phyloP scores from a whole-genome alignment of 2,329 filamentous ascomycete species.

The Salinomyces thailandicus region DNA sequence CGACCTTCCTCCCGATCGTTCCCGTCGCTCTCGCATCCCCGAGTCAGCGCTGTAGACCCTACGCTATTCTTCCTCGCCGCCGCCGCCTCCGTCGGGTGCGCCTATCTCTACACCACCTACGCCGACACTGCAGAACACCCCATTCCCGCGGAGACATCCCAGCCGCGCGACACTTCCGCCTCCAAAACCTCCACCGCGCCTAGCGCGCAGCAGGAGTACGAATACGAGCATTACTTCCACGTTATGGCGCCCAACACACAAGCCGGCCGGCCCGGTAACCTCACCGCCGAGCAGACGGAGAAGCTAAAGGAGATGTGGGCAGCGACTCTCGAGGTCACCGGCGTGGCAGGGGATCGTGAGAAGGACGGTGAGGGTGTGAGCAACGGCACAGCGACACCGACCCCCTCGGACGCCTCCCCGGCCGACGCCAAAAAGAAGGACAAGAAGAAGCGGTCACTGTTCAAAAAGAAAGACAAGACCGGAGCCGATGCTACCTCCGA shows the following conservation, averaged over 20 bases:
- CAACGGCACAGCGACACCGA: constrained; percentile 16
- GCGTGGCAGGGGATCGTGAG: constrained; percentile 37
- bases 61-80: constrained; percentile 15
- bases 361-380: constrained; percentile 1
- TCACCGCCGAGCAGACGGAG: constrained; percentile 79
- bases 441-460: constrained; percentile 65
- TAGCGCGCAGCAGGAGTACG: background rate
- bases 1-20: no score
- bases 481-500: constrained; percentile 23
- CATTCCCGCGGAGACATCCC: constrained; percentile 11
- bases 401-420: constrained; percentile 11
- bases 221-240: constrained; percentile 2
- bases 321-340: constrained; percentile 64
- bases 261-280: constrained; percentile 69
- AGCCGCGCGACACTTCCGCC: constrained; percentile 24
- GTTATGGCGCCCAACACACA: constrained; percentile 35
- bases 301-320: constrained; percentile 85
- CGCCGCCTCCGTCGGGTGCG: constrained; percentile 12
- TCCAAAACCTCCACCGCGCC: constrained; percentile 16
- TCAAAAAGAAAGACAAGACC: constrained; percentile 52
- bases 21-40: no score
- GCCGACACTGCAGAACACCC: background rate
- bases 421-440: constrained; percentile 44
- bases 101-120: constrained; percentile 12
- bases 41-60: constrained; percentile 14